Evolutionary conservation across 2,329 filamentous ascomycete genomes (phyloP), one percentile per base, ranked within the genome.

Genomic region (Botrytis fabae): DNA sequence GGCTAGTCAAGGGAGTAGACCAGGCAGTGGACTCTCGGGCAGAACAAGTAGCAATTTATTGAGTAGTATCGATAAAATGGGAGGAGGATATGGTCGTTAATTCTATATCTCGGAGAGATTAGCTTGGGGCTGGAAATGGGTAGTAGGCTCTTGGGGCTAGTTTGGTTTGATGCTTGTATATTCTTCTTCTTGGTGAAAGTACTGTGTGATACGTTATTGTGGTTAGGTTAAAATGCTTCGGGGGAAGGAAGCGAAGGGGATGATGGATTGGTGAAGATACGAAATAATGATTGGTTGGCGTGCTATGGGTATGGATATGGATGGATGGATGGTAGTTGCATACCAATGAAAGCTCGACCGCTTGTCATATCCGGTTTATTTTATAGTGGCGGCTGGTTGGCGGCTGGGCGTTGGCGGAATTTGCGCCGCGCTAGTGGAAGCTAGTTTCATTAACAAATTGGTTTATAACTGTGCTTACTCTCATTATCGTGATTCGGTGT

Each of bases 51-150:
- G 91, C 79, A 90, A 92, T 73, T 92, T 96, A 79, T 91, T 97
- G 91, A 92, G 87, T 78, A 94, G 92, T 28, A 96, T 97, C 81
- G 93, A 97, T 85, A 90, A 91, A 83, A 97, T 97, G 94, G 93
- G 93, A 16, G 90, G 60, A 40, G 70, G 63, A 42, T 72, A 72
- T 42, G 48, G 70, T 9, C 40, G 51, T 18, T 69, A 69, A 42
- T 18, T 54, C 42, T 22, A 20, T 44, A 12, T 25, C 44, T 1
- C 14, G 51, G 25, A 61, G 32, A 6, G 42, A 14, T 46, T 16
- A 9, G 10, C 6, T 2, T 28, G 16, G 32, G 12, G 38, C 8
- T 38, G 38, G 22, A 10, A 48, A 35, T 59, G 20, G 32, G 40
- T 8, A 25, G 20, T 51, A 28, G 51, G 35, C 25, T 18, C 65